Base-by-base conservation (phyloP, 495 filamentous ascomycete species). In the Daldinia vernicosa region DNA sequence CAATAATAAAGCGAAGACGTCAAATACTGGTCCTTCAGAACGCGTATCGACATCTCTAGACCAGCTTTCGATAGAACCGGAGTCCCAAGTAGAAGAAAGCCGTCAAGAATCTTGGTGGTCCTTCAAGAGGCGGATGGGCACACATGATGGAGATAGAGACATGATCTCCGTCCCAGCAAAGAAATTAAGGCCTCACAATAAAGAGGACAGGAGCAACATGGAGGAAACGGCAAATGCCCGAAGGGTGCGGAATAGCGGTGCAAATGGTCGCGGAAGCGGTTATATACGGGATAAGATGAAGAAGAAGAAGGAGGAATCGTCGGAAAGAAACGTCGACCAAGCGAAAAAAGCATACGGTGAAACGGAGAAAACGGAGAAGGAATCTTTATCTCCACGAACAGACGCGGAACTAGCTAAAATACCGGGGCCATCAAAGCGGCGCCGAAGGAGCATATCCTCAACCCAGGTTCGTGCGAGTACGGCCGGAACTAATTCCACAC, bases 401-500 rank as follows among this genome's bases (percentile, higher is more conserved):
- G n/a, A 37, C 15, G 33, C 57, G 26, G 58, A 37, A 33, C 14
- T n/a, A 28, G 32, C 51, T 17, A 63, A 47, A 17, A 51, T 9
- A 22, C 51, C 26, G 27, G 57, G 63, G 39, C 33, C 6, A 30
- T 54, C 45, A 12, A 58, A 14, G n/a, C 35, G 35, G 19, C 53
- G 39, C 47, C 63, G 45, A 53, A 59, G 39, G n/a, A 71, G 59
- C 35, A 19, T 50, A 28, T 67, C 69, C 1, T 63, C 69, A 47
- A 63, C 63, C 17, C 58, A 40, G 17, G 32, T 53, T 39, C 53
- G 12, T 5, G 37, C 43, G 37, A 63, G 63, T 30, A 67, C 63
- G 24, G 33, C 47, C 17, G 54, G 53, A 35, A 67, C 69, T 4
- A 67, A 35, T 57, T 66, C 69, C 26, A 66, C 63, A n/a, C 69